Evolutionary conservation across 176 grass and related monocot genomes (phyloP), one percentile per base, ranked within the genome.

Genomic region (Melocanna baccifera): DNA sequence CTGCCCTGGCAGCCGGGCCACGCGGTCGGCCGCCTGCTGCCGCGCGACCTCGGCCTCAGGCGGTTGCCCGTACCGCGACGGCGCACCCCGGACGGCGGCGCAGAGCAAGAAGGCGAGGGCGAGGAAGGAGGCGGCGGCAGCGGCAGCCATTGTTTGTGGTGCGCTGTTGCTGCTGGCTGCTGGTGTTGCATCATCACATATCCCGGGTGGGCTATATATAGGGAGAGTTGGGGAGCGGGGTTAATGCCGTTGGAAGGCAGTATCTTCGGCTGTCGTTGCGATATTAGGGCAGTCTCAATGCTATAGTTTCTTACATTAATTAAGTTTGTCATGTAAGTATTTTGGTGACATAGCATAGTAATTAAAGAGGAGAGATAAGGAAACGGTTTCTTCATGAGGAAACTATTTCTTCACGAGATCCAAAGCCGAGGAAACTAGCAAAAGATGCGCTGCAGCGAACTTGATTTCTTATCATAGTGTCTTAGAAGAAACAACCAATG

Each of bases 1-100:
- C 69, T 99, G 97, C n/a, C 93, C 97, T 1, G 96, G 96, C 29
- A 99, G 90, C 64, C 47, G 23, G 29, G 15, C 50, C 72, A 99
- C 91, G 65, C 89, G 83, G 84, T 99, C 91, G 9, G 90, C 97
- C 63, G 88, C 88, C 88, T 99, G 97, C 77, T 90, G 88, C 76
- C 43, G 43, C 69, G 82, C 34, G 3, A 75, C 84, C 34, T 85
- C 84, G 36, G 43, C 3, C 23, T 91, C 67, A 10, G 68, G 69
- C 73, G 86, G 86, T 28, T 64, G 28, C 62, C 13, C 28, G 62
- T 32, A 2, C 28, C 28, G 51, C 23, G 23, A 50, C 36, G 68
- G 53, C 28, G 36, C 4, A 12, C 80, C 77, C 10, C 32, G 59
- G 28, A 1, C 78, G 45, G 29, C 46, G 40, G 5, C 19, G 83